phyloP scores from a whole-genome alignment of 495 filamentous ascomycete species.

The Lepraria neglecta region DNA sequence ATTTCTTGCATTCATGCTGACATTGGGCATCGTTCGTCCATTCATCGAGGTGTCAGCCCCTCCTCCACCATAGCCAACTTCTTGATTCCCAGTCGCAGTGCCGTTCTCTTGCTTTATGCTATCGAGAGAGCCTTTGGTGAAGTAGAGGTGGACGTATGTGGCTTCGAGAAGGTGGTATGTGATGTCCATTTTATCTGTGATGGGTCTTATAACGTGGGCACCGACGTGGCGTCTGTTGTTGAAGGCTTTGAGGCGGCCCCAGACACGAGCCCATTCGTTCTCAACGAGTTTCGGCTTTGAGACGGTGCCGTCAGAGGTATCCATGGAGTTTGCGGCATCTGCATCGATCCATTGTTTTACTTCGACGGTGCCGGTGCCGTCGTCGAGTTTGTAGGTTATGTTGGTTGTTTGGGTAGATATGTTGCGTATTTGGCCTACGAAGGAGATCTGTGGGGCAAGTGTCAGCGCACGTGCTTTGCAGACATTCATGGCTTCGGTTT shows the following conservation, averaged over 20 bases:
- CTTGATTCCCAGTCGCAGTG: constrained; percentile 29
- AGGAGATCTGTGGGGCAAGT: constrained; percentile 54
- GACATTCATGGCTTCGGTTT: background rate
- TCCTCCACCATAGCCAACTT: constrained; percentile 26
- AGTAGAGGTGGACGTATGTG: constrained; percentile 76
- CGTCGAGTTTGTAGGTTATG: constrained; percentile 85
- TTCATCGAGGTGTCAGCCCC: constrained; percentile 21
- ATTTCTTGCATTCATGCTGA: constrained; percentile 53
- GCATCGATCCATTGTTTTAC: constrained; percentile 87
- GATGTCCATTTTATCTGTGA: constrained; percentile 85
- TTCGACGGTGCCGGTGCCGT: constrained; percentile 88
- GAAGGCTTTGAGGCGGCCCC: constrained; percentile 70
- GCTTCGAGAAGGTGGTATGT: constrained; percentile 85
- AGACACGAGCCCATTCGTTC: constrained; percentile 75
- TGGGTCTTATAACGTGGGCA: constrained; percentile 70
- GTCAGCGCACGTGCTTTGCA: constrained; percentile 22
- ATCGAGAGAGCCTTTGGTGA: constrained; percentile 65
- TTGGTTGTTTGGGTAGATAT: constrained; percentile 84
- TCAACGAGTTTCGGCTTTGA: constrained; percentile 48
- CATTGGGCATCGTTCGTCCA: constrained; percentile 39
- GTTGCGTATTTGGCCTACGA: constrained; percentile 84
- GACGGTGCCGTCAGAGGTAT: constrained; percentile 39
- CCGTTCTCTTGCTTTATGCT: constrained; percentile 27
- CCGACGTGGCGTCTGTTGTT: constrained; percentile 72
- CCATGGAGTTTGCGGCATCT: constrained; percentile 41